Evolutionary conservation across 495 filamentous ascomycete genomes (phyloP), one percentile per base, ranked within the genome.

Genomic region (Schizothecium vesticola): DNA sequence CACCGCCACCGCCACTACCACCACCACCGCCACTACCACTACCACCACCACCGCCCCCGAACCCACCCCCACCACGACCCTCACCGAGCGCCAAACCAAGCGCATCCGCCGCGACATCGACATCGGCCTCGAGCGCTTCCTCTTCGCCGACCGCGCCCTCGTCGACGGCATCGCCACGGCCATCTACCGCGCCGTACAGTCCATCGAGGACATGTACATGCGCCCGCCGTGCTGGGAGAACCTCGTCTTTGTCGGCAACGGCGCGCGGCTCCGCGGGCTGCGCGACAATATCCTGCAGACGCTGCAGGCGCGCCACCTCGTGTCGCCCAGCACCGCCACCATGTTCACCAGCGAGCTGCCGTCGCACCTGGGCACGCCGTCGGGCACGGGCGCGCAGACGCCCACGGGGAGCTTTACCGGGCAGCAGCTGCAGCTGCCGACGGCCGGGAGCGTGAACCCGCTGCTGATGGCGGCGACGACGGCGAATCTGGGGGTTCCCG

Each of bases 311-410:
- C 94, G 92, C 71, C 96, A 95, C 76, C 82, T 96, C 51, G 90
- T 98, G 67, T 94, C 93, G 5, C 95, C 95, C 0, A 94, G 91
- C 56, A 89, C 88, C 2, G 93, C 90, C 24, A 97, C 93, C 43
- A 98, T 98, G 73, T 99, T 99, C 84, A 96, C 92, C 43, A 96
- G 92, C 59, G 95, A 99, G 79, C 87, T 99, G 36, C 93, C 93
- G 22, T 95, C 91, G 1, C 92, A 93, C 78, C 85, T 96, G 75
- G 91, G 90, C 58, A 98, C 95, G 0, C 95, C 95, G 12, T 84
- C 88, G 51, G 93, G 92, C 7, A 99, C 95, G 0, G 95, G 95
- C 21, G 89, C 94, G 22, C 94, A 93, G 76, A 99, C 95, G 0
- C 95, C 95, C 0, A 87, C 84, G 28, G 78, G 80, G 26, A 90